phyloP scores from a whole-genome alignment of 805 yeast genomes.

The Starmerella riodocensis region DNA sequence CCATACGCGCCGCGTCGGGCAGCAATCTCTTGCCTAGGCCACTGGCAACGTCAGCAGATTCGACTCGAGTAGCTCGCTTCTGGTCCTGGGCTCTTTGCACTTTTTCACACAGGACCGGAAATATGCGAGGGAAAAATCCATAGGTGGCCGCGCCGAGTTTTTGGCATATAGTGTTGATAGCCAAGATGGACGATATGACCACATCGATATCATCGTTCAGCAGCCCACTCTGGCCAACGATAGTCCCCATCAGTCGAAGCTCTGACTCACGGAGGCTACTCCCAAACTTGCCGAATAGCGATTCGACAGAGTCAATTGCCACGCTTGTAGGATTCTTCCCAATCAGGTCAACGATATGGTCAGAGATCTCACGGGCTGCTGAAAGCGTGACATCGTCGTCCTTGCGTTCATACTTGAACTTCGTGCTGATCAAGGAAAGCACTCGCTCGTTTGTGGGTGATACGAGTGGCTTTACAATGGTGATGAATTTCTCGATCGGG shows the following conservation, averaged over 20 bases:
- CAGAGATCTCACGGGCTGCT: conserved; percentile 41
- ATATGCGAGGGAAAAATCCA: conserved; percentile 71
- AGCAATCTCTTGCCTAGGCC: too few species aligned
- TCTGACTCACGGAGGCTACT: conserved; percentile 28
- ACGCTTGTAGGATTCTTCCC: conserved; percentile 5
- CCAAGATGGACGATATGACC: conserved; percentile 58
- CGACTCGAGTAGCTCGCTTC: neutral
- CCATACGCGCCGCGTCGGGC: conserved; percentile 1
- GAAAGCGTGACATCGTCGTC: conserved; percentile 37
- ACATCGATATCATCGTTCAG: conserved; percentile 44
- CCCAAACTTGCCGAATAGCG: conserved; percentile 53
- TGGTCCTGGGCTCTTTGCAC: conserved; percentile 20
- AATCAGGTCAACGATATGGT: conserved; percentile 34
- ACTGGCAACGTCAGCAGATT: neutral
- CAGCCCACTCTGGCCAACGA: conserved; percentile 44
- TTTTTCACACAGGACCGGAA: conserved; percentile 57
- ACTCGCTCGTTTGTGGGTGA: conserved; percentile 34
- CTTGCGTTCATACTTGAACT: conserved; percentile 54
- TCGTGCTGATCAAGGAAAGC: conserved; percentile 47
- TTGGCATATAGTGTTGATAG: conserved; percentile 55
- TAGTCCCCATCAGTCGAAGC: conserved; percentile 38
- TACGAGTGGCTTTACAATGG: conserved; percentile 39
- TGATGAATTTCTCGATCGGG: conserved; percentile 62
- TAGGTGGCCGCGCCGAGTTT: conserved; percentile 75
- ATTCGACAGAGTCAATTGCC: conserved; percentile 28